phyloP scores from a whole-genome alignment of 2,329 filamentous ascomycete genomes.

The Neopestalotiopsis sp. region DNA sequence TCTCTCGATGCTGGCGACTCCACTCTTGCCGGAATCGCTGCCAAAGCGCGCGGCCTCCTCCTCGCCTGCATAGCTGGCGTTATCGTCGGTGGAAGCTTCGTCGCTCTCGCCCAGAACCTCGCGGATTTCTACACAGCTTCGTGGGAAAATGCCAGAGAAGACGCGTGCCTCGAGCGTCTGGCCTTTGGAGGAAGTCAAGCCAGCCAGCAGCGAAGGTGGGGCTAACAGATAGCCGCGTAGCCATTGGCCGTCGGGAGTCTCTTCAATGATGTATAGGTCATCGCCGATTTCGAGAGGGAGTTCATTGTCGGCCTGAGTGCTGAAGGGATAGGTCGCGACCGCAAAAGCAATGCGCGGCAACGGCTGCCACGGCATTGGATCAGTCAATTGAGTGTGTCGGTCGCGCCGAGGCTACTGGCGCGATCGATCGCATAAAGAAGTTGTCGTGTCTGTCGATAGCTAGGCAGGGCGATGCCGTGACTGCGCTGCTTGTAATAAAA shows the following conservation, averaged over 20 bases:
- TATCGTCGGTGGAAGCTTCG: slow-evolving; percentile 47
- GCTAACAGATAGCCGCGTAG: slow-evolving; percentile 94
- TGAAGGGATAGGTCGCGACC: slow-evolving; percentile 93
- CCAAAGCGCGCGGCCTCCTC: slow-evolving; percentile 39
- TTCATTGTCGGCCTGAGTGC: slow-evolving; percentile 84
- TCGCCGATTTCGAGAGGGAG: slow-evolving; percentile 97
- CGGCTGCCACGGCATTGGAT: slow-evolving; percentile 91
- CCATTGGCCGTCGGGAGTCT: slow-evolving; percentile 91
- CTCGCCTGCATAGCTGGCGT: slow-evolving; percentile 36
- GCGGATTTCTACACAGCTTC: slow-evolving; percentile 91
- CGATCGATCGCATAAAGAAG: slow-evolving; percentile 39
- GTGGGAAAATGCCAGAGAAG: slow-evolving; percentile 97
- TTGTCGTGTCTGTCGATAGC: slow-evolving; percentile 15
- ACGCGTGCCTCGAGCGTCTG: slow-evolving; percentile 94
- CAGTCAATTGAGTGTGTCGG: slow-evolving; percentile 24
- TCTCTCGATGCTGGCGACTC: slow-evolving; percentile 46
- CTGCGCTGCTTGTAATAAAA: neutral
- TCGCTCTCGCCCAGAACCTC: slow-evolving; percentile 84
- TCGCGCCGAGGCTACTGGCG: slow-evolving; percentile 34
- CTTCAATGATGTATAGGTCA: slow-evolving; percentile 98
- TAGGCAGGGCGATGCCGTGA: neutral
- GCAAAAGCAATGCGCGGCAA: slow-evolving; percentile 97
- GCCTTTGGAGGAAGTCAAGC: slow-evolving; percentile 87
- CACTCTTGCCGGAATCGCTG: slow-evolving; percentile 61
- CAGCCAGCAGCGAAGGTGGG: slow-evolving; percentile 89